Percentiles rank a stretch among this genome's conserved stretches.
These are phyloP conservation scores for Rhododendron griersonianum DNA, from an alignment of 148 eudicot species.

Conservation along the genomic window DNA sequence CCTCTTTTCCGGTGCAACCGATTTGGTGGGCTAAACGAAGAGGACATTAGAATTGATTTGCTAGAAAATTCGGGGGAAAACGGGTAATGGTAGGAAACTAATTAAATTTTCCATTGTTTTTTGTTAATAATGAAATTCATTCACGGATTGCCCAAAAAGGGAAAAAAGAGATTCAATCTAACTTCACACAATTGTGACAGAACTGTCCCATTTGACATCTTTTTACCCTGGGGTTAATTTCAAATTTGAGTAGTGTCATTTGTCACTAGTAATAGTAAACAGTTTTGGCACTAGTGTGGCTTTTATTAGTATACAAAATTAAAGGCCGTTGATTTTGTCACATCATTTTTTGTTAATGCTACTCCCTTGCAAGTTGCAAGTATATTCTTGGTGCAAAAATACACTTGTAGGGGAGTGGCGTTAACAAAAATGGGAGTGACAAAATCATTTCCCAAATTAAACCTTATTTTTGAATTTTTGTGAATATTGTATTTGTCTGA, in stretches of 20 bases:
- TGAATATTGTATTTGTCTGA: too few species aligned
- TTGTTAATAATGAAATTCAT: not conserved
- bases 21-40: not conserved
- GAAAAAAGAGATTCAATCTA: not conserved
- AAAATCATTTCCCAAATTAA: not conserved
- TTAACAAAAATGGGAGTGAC: too few species aligned
- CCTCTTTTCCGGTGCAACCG: too few species aligned
- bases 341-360: too few species aligned
- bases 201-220: not conserved
- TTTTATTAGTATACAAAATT: not conserved
- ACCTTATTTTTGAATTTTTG: not conserved
- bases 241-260: not conserved
- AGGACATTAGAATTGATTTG: not conserved
- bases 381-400: not conserved
- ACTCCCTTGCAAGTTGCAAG: too few species aligned
- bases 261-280: too few species aligned
- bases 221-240: not conserved
- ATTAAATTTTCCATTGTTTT: too few species aligned
- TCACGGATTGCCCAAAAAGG: not conserved
- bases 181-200: not conserved
- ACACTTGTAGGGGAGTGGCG: too few species aligned
- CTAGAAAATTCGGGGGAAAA: not conserved
- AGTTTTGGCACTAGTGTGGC: not conserved
- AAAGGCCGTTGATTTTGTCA: too few species aligned
- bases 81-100: not conserved